Conservation (phyloP, 139 green algal genomes). For the Pseudopediastrum boryanum region DNA sequence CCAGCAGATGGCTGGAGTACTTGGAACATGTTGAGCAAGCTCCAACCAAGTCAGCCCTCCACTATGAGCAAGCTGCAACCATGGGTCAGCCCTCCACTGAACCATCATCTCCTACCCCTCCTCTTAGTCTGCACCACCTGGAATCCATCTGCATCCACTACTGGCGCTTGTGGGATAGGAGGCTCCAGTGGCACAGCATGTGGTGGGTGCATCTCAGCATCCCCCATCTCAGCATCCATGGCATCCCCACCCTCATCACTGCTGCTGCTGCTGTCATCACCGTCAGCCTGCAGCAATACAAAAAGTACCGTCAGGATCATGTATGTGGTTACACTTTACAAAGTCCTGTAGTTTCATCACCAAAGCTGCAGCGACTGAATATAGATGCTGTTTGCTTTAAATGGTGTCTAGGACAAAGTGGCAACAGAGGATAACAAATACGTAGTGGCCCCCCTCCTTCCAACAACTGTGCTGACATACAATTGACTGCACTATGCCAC, state of each 20-base stretch:
- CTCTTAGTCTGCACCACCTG: conserved; percentile 60
- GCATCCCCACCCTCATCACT: conserved; percentile 46
- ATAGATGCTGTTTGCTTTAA: not conserved
- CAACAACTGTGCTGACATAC: not conserved
- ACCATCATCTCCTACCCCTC: conserved; percentile 24
- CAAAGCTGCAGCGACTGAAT: not conserved
- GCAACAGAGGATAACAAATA: not conserved
- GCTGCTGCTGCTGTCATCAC: conserved; percentile 40
- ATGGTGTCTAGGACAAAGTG: not conserved
- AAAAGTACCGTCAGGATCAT: not conserved
- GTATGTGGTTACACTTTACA: too few species aligned
- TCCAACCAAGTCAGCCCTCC: too few species aligned
- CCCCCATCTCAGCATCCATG: conserved; percentile 39
- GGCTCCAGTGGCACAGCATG: conserved; percentile 3
- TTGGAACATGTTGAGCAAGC: too few species aligned
- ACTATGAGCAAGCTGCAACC: too few species aligned
- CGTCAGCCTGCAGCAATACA: conserved; percentile 51
- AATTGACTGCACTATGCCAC: too few species aligned
- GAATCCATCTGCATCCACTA: conserved; percentile 78
- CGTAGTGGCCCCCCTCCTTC: not conserved
- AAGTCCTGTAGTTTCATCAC: not conserved
- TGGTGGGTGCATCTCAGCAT: conserved; percentile 8
- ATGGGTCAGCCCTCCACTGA: too few species aligned
- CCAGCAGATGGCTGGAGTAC: too few species aligned
- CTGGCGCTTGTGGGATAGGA: conserved; percentile 24